Base-by-base conservation (phyloP, 2,329 filamentous ascomycete genomes). In the Metarhizium rileyi region DNA sequence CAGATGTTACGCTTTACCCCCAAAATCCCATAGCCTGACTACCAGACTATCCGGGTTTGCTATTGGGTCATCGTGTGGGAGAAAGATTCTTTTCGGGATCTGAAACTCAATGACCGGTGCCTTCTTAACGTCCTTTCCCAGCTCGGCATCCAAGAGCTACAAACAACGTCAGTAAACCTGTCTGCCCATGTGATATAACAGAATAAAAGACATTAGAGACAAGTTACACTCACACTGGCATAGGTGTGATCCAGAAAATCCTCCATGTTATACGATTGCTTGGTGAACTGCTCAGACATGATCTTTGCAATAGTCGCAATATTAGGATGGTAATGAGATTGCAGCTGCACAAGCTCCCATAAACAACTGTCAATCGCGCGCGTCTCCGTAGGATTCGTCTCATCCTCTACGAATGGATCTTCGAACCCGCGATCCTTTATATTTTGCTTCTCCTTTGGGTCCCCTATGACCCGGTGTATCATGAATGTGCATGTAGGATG, bases 191-290 rank as follows among this genome's bases (percentile, higher is more conserved):
- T 16, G 7, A 6, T 8, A 52, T 41, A 50, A 25, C 10, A 23
- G 23, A 7, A 41, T n/a, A 9, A 38, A 12, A 42, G 22, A 14
- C 16, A 20, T 16, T 18, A 16, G 10, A 35, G 44, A 23, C 46
- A 51, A 36, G 44, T 38, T 16, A 12, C 30, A 77, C 79, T 76
- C 77, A 85, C 84, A 63, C 81, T 87, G 59, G 75, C 80, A 67
- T 97, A 98, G 0, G 88, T 91, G 65, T 97, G 90, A 63, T 98
- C 93, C 44, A 97, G 70, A 67, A 98, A 98, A 63, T 98, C 93
- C 63, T 98, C 93, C n/a, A 96, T 70, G 59, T 90, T 93, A 68
- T 97, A 98, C 3, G 85, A 78, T 57, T 90, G 84, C 70, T 98
- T 98, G 2, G 93, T 98, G 66, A 97, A 98, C 65, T 97, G 93